phyloP scores from a whole-genome alignment of 164 flowering plant species.

The Cinnamomum micranthum region DNA sequence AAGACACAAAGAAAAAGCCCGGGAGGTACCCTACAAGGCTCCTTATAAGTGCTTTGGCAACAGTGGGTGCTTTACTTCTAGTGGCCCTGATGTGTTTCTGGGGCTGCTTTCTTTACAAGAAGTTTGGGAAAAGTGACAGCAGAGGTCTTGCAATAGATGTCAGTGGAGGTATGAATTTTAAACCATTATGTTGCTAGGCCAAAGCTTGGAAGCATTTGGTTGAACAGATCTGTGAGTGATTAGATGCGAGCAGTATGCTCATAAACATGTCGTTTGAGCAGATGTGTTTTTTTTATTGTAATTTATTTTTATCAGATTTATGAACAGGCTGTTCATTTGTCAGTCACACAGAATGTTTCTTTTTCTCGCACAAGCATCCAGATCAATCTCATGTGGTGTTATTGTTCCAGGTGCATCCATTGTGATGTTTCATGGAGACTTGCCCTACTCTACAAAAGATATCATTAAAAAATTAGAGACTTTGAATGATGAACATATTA shows the following conservation, averaged over 20 bases:
- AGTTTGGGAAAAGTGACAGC: slow-evolving; percentile 68
- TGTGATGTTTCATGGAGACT: slow-evolving; percentile 97
- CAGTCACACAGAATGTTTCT: not conserved
- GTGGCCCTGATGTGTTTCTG: slow-evolving; percentile 98
- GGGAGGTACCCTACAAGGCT: slow-evolving; percentile 57
- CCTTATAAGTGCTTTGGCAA: slow-evolving; percentile 90
- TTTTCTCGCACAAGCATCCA: not conserved
- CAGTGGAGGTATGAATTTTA: slow-evolving; percentile 58
- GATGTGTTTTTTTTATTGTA: not conserved
- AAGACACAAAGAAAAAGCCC: slow-evolving; percentile 42
- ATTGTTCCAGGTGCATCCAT: slow-evolving; percentile 82
- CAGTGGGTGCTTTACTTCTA: slow-evolving; percentile 90
- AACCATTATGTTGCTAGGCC: not conserved
- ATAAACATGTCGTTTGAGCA: not conserved
- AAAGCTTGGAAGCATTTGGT: not conserved
- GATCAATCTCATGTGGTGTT: slow-evolving; percentile 9
- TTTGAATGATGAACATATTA: slow-evolving; percentile 80
- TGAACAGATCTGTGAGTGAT: not conserved
- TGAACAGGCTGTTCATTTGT: not conserved
- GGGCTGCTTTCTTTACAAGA: slow-evolving; percentile 95
- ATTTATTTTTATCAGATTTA: not conserved
- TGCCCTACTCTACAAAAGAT: slow-evolving; percentile 95
- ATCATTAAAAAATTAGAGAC: slow-evolving; percentile 81
- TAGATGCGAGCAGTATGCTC: not conserved
- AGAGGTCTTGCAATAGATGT: slow-evolving; percentile 78